Base-by-base conservation (phyloP, 108 stramenopile species). In the Cyclostephanos invisitatus region DNA sequence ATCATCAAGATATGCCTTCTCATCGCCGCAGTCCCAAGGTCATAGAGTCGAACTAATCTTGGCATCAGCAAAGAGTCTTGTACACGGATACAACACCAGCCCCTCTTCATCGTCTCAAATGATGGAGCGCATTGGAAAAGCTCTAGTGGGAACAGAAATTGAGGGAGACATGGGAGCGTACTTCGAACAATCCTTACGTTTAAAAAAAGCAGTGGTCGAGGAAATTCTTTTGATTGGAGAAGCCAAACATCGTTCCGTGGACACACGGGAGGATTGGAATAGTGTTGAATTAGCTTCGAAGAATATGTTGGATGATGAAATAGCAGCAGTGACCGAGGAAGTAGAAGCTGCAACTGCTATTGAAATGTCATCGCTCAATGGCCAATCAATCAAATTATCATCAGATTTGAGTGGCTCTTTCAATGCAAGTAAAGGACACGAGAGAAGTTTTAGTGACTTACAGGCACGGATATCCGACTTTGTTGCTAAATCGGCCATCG, bases 121-220 rank as follows among this genome's bases (percentile, higher is more conserved):
- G 38, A 25, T 51, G 64, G 59, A 75, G 22, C 68, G 60, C 37
- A 80, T 80, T 15, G 68, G 72, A 29, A 48, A 66, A 51, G 79
- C 51, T 14, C 68, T 80, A 21, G 62, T 69, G 8, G 79, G 79
- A 53, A 36, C 60, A 38, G 42, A 48, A 27, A 62, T 29, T 40
- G n/a, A 6, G 62, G 59, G 49, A 2, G 27, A 55, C 24, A 60
- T 51, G 14, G 47, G 57, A 18, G 28, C 40, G 20, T 62, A 64
- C 42, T 80, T 80, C 66, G 72, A 80, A 58, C 67, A 63, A 0
- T 62, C 62, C 7, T 46, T 80, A 40, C 72, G 79, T 32, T 67
- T 73, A 14, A 80, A 80, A 42, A 73, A 74, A 37, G 73, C 64
- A 32, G 48, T 74, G 11, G 28, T 80, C 62, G 70, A 70, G 17